Conservation (phyloP, 805 yeast genomes). For the Yamadazyma philogaea region DNA sequence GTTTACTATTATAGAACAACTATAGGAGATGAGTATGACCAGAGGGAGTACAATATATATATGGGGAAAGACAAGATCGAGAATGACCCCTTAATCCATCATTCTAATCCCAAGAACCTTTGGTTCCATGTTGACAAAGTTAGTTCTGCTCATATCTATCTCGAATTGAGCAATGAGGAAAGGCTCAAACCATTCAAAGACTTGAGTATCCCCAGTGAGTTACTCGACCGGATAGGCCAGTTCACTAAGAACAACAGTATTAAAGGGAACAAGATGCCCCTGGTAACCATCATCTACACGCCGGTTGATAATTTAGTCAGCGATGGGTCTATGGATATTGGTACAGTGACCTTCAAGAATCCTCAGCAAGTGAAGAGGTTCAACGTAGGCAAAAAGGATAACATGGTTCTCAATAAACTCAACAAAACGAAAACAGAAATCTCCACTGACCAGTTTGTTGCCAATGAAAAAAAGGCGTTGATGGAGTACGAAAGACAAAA, state of each 20-base stretch:
- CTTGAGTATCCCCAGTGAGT: slow-evolving; percentile 36
- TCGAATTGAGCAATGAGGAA: slow-evolving; percentile 40
- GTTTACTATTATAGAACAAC: slow-evolving; percentile 29
- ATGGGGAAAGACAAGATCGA: slow-evolving; percentile 78
- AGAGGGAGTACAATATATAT: slow-evolving; percentile 39
- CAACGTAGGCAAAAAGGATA: slow-evolving; percentile 54
- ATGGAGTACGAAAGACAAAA: slow-evolving; percentile 35
- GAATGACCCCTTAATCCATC: slow-evolving; percentile 51
- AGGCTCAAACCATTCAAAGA: slow-evolving; percentile 36
- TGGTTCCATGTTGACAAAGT: slow-evolving; percentile 83
- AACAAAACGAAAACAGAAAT: slow-evolving; percentile 62
- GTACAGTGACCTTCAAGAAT: slow-evolving; percentile 73
- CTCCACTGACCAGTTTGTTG: slow-evolving; percentile 43
- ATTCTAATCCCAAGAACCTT: slow-evolving; percentile 61
- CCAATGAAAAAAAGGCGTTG: slow-evolving; percentile 27
- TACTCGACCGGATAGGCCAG: slow-evolving; percentile 56
- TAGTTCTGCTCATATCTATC: slow-evolving; percentile 75
- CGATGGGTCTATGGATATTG: slow-evolving; percentile 70
- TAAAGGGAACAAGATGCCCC: slow-evolving; percentile 67
- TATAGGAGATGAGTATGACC: slow-evolving; percentile 19
- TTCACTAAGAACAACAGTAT: slow-evolving; percentile 76
- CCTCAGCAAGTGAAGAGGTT: slow-evolving; percentile 51
- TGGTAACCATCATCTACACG: slow-evolving; percentile 65
- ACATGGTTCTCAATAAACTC: slow-evolving; percentile 56
- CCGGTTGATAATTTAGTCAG: slow-evolving; percentile 70